Evolutionary conservation across 805 yeast genomes (phyloP), one percentile per base, ranked within the genome.

Genomic region (Candida golubevii): DNA sequence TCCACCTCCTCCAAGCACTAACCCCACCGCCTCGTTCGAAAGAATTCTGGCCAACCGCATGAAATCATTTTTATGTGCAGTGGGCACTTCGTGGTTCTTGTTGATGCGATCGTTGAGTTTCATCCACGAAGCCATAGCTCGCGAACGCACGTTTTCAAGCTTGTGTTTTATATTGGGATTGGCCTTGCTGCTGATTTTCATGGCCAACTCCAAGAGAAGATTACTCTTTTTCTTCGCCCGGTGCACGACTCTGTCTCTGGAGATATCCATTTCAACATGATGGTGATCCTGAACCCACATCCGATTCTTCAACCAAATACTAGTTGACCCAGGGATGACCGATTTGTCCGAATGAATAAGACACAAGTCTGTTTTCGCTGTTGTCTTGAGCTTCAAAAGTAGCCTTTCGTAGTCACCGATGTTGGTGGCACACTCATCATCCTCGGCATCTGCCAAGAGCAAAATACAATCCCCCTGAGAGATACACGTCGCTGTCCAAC

Each of bases 1-100:
- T 35, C 99, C 99, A 34, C 99, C 99, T 11, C 99, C 99, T 7
- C 99, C 99, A 4, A 91, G 70, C 6, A 91, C 97, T 14, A 93
- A 69, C 0, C 98, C 99, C 34, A 93, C 86, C 0, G 97, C 96
- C 60, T 89, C 88, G 7, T 96, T 96, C 0, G 97, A 86, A 12
- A 91, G 66, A 8, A 93, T 77, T 56, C 99, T 75, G 0, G 99
- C 98, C 32, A 91, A 66, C 45, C 99, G 75, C 62, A 88, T 71
- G 61, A 93, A 93, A 61, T 91, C 99, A 60, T 83, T 85, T 32
- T 57, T 59, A 36, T 57, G 58, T 7, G 52, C 51, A 9, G 56
- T 40, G 2, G 55, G 51, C 10, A 39, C 39, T 6, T 53, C 42
- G 5, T 60, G 60, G 15, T 51, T 46, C 12, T 52, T 48, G 30